Percentiles rank a stretch among this genome's conserved stretches.
phyloP scores from a whole-genome alignment of 495 filamentous ascomycete species.

The Chaetomium cochliodes region DNA sequence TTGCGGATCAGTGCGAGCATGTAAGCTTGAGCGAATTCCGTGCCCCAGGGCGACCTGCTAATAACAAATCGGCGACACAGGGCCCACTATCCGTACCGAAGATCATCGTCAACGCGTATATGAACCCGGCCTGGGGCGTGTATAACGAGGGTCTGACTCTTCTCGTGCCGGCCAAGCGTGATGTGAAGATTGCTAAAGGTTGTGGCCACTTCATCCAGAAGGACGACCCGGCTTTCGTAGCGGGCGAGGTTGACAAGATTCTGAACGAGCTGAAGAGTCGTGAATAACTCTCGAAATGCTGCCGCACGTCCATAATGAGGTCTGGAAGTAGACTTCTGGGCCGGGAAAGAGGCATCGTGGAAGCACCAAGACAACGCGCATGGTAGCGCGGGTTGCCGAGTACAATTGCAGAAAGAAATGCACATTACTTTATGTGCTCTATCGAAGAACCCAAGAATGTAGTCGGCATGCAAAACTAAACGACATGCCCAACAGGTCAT shows the following conservation, averaged over 20 bases:
- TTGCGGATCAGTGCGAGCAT: slow-evolving; percentile 51
- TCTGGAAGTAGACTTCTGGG: no score
- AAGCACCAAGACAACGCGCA: not conserved
- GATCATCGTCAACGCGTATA: slow-evolving; percentile 48
- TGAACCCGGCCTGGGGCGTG: slow-evolving; percentile 55
- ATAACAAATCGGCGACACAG: not conserved
- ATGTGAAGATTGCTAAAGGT: slow-evolving; percentile 52
- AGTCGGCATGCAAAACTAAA: not conserved
- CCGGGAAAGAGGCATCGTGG: no score
- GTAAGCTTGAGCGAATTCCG: slow-evolving; percentile 24
- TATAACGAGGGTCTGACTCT: slow-evolving; percentile 57
- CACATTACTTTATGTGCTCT: slow-evolving; percentile 13
- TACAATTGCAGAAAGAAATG: not conserved
- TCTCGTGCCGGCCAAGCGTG: slow-evolving; percentile 45
- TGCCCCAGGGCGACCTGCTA: not conserved
- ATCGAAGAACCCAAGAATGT: not conserved
- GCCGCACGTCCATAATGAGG: no score
- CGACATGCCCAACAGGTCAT: not conserved
- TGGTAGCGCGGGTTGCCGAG: not conserved
- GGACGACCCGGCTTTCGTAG: slow-evolving; percentile 60
- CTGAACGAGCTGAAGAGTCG: slow-evolving; percentile 24
- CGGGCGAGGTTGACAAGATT: slow-evolving; percentile 45
- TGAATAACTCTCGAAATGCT: not conserved
- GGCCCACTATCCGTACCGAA: slow-evolving; percentile 41
- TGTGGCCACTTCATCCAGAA: slow-evolving; percentile 65